These are phyloP conservation scores for Pisolithus sp. DNA, from an alignment of 768 basidiomycete species.

Conservation along the genomic window DNA sequence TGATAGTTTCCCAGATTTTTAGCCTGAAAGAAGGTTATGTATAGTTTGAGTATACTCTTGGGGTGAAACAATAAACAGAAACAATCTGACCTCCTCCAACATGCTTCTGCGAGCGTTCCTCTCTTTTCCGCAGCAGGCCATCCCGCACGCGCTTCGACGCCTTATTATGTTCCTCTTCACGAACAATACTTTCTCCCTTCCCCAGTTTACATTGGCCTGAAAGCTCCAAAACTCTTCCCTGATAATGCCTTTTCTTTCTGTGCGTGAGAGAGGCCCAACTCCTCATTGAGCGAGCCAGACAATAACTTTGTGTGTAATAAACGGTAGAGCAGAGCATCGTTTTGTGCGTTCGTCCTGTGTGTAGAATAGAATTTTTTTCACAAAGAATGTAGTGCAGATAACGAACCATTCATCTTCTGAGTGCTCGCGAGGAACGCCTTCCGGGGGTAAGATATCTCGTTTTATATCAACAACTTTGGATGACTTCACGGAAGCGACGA, in stretches of 20 bases:
- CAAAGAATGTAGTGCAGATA: not conserved
- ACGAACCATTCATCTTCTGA: constrained; percentile 53
- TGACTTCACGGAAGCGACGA: constrained; percentile 41
- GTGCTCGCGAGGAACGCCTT: constrained; percentile 27
- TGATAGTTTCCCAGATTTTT: constrained; percentile 85
- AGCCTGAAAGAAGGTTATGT: constrained; percentile 40
- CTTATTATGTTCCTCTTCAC: constrained; percentile 58
- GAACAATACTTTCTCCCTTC: constrained; percentile 60
- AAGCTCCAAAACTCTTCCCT: constrained; percentile 71
- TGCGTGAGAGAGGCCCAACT: constrained; percentile 56
- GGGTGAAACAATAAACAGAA: not conserved
- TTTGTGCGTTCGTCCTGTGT: constrained; percentile 63
- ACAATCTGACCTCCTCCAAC: constrained; percentile 59
- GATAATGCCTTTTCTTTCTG: constrained; percentile 68
- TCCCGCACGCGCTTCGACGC: constrained; percentile 69
- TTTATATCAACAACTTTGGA: constrained; percentile 67
- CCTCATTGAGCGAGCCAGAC: constrained; percentile 62
- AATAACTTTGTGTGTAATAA: constrained; percentile 75
- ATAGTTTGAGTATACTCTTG: constrained; percentile 3
- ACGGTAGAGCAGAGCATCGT: constrained; percentile 72
- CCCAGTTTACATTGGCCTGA: constrained; percentile 64
- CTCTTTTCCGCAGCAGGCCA: constrained; percentile 58
- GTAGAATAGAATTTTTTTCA: not conserved
- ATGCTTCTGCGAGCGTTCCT: constrained; percentile 45
- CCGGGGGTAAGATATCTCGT: constrained; percentile 11